Conservation (phyloP, 306 rosid species). For the Phaseolus lunatus region DNA sequence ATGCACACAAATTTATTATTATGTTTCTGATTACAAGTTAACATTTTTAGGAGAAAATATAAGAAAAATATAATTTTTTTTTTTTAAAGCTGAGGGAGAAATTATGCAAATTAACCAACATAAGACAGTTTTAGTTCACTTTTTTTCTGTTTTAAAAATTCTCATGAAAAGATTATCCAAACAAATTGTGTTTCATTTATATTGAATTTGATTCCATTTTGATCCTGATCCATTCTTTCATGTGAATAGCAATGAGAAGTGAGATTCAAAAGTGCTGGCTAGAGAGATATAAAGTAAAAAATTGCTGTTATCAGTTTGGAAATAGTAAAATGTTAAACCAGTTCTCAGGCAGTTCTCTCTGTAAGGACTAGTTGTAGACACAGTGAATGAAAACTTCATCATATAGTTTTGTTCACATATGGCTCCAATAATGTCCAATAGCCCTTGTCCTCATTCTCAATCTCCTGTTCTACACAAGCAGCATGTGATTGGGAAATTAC, state of each 20-base stretch:
- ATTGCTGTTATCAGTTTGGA: not conserved
- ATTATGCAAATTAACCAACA: no score
- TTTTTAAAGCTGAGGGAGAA: no score
- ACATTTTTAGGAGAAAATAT: no score
- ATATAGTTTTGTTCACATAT: conserved; percentile 21
- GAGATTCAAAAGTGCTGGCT: not conserved
- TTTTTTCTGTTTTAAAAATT: no score
- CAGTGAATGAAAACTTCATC: conserved; percentile 10
- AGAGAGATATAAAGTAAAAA: not conserved
- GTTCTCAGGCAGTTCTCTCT: not conserved
- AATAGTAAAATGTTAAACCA: conserved; percentile 15
- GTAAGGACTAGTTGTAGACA: not conserved
- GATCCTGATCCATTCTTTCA: not conserved
- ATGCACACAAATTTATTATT: no score
- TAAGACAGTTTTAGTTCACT: no score
- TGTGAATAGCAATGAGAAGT: not conserved
- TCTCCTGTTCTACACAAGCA: not conserved
- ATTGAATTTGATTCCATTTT: no score
- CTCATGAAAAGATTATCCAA: no score
- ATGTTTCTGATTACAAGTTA: no score
- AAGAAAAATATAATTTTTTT: no score
- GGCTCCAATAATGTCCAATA: not conserved
- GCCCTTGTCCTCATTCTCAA: not conserved
- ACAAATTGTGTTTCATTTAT: no score
- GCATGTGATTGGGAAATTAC: not conserved